A percentile compares a stretch with the other conserved stretches of the same genome.
Conservation (phyloP, 139 green algal genomes). For the Zygnema circumcarinatum region DNA sequence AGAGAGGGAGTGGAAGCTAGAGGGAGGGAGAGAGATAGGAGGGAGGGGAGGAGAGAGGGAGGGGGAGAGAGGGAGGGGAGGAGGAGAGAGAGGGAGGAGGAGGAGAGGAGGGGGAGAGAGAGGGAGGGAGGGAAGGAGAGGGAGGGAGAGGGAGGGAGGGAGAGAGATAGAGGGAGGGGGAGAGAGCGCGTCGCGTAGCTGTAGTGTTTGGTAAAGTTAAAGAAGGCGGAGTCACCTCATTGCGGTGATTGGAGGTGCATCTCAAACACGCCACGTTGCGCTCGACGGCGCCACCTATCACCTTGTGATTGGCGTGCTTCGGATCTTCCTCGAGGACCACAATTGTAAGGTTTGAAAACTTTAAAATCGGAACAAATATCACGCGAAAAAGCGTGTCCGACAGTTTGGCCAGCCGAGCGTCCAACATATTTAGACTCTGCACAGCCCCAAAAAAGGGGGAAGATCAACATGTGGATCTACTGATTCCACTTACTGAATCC, state of each 20-base stretch:
- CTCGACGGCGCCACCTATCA: background rate
- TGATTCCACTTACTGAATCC: background rate
- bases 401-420: background rate
- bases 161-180: background rate
- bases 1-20: too few species aligned
- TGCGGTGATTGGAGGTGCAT: background rate
- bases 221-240: background rate
- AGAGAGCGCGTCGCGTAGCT: background rate
- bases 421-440: background rate
- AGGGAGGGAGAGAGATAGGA: too few species aligned
- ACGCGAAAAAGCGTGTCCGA: constrained; percentile 8
- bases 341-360: background rate
- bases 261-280: background rate
- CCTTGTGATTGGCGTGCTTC: background rate
- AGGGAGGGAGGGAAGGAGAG: background rate
- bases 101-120: too few species aligned
- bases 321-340: background rate
- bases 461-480: background rate
- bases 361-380: constrained; percentile 18
- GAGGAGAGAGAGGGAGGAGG: too few species aligned
- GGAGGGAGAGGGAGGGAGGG: background rate
- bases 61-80: too few species aligned
- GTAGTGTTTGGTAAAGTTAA: background rate
- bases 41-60: too few species aligned
- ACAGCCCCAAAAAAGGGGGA: background rate